These are phyloP conservation scores for Phylloporus arenicola DNA, from an alignment of 768 basidiomycete species.

Conservation along the genomic window DNA sequence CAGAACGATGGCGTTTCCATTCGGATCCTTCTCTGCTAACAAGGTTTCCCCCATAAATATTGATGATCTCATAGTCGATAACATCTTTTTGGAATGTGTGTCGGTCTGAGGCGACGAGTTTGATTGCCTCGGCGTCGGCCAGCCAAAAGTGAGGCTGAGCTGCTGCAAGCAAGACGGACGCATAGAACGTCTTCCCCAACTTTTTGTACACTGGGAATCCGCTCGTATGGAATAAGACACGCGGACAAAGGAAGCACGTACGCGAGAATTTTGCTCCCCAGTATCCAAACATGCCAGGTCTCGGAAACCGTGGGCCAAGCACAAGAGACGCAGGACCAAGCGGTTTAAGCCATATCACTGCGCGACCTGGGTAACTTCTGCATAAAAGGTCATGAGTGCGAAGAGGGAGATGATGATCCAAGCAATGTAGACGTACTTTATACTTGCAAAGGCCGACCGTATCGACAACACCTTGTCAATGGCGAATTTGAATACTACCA, in stretches of 20 bases:
- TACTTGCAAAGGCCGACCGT: slow-evolving; percentile 11
- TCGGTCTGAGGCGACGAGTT: slow-evolving; percentile 30
- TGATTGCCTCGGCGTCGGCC: slow-evolving; percentile 40
- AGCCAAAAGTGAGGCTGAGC: slow-evolving; percentile 37
- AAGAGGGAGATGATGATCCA: not conserved
- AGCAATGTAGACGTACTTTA: slow-evolving; percentile 8
- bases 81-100: slow-evolving; percentile 38
- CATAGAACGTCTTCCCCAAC: slow-evolving; percentile 36
- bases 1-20: slow-evolving; percentile 45
- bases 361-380: slow-evolving; percentile 19
- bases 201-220: slow-evolving; percentile 24
- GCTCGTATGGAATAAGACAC: not conserved
- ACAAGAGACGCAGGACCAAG: slow-evolving; percentile 25
- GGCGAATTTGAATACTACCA: slow-evolving; percentile 7
- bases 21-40: slow-evolving; percentile 38
- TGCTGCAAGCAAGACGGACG: slow-evolving; percentile 31
- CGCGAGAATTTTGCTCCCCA: slow-evolving; percentile 34
- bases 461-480: slow-evolving; percentile 5
- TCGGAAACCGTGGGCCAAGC: slow-evolving; percentile 31
- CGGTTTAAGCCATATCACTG: slow-evolving; percentile 30
- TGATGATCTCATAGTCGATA: slow-evolving; percentile 36
- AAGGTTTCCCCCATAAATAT: slow-evolving; percentile 44
- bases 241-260: slow-evolving; percentile 15
- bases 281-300: slow-evolving; percentile 30
- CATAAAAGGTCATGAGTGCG: not conserved